Percentiles rank a stretch among this genome's conserved stretches.
phyloP scores from a whole-genome alignment of 768 basidiomycete genomes.

The Pholiota microspora region DNA sequence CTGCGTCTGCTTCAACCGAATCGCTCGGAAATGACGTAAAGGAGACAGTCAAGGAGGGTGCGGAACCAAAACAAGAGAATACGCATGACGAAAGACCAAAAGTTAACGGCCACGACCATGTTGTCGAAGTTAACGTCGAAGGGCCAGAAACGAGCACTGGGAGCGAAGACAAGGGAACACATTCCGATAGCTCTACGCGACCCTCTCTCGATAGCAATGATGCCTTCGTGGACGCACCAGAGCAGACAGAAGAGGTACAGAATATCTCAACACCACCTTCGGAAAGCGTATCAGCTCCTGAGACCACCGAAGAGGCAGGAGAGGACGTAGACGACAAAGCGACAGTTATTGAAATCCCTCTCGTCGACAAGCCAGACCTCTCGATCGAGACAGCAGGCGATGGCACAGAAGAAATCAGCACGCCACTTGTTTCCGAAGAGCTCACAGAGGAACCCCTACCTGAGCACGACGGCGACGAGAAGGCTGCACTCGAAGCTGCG shows the following conservation, averaged over 20 bases:
- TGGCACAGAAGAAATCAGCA: neutral
- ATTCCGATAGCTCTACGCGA: neutral
- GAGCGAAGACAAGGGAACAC: neutral
- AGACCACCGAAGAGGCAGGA: slow-evolving; percentile 1
- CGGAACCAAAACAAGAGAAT: neutral
- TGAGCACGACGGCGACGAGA: neutral
- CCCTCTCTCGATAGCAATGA: slow-evolving; percentile 10
- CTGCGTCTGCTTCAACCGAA: neutral
- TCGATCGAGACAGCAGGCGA: neutral
- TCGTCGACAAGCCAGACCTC: neutral
- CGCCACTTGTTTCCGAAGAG: neutral
- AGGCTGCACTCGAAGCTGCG: neutral
- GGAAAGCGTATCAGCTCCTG: neutral
- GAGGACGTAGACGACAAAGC: slow-evolving; percentile 8
- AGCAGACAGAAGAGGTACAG: neutral
- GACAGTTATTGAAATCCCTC: neutral
- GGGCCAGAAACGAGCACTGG: slow-evolving; percentile 1
- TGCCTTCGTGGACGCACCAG: slow-evolving; percentile 19
- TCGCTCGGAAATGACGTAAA: neutral
- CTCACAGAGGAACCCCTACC: neutral
- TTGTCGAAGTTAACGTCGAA: neutral
- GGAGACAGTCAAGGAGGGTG: neutral
- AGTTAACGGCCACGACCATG: neutral
- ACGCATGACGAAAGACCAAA: neutral
- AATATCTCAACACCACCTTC: neutral